Conservation (phyloP, 495 filamentous ascomycete genomes). For the Trichodelitschia bisporula region DNA sequence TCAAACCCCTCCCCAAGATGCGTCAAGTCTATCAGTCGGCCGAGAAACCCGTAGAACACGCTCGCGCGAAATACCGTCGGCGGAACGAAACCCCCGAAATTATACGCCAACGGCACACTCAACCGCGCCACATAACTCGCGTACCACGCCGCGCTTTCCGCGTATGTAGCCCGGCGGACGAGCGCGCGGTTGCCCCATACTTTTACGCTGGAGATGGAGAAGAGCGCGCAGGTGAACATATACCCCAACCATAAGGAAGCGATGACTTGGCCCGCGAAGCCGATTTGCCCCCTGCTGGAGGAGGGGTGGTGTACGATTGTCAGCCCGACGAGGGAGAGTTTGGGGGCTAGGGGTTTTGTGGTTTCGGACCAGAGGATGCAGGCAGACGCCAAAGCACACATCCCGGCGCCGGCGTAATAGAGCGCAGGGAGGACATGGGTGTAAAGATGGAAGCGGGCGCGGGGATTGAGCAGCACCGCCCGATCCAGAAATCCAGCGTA, state of each 20-base stretch:
- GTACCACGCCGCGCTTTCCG: conserved; percentile 87
- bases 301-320: conserved; percentile 61
- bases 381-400: conserved; percentile 49
- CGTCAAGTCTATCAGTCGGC: conserved; percentile 61
- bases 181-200: conserved; percentile 87
- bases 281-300: conserved; percentile 38
- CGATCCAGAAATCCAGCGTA: conserved; percentile 12
- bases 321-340: conserved; percentile 58
- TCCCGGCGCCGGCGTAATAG: conserved; percentile 29
- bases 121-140: conserved; percentile 70
- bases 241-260: conserved; percentile 78
- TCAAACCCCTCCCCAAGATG: conserved; percentile 66
- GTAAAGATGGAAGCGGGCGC: conserved; percentile 58
- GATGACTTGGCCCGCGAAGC: conserved; percentile 61
- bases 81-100: conserved; percentile 36
- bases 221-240: conserved; percentile 70
- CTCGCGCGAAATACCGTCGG: conserved; percentile 38
- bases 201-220: conserved; percentile 66
- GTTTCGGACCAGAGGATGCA: conserved; percentile 84
- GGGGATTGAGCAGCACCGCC: conserved; percentile 43
- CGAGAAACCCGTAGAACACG: conserved; percentile 70
- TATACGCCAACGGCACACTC: conserved; percentile 79
- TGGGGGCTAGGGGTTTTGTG: conserved; percentile 48
- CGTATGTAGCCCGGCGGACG: conserved; percentile 71
- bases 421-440: conserved; percentile 41